Base-by-base conservation (phyloP, 306 rosid genomes). In the Ormosia semicastrata region DNA sequence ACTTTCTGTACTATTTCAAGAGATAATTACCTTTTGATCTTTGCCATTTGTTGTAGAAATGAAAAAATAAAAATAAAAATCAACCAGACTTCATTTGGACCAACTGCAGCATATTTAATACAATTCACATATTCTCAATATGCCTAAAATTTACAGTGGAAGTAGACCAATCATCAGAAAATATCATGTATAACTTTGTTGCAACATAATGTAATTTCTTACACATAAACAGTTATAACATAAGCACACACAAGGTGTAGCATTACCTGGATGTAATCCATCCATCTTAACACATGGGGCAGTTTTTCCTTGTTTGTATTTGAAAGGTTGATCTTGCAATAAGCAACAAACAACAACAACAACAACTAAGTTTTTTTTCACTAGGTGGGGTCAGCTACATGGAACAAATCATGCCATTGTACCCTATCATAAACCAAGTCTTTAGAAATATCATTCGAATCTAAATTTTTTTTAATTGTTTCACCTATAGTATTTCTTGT, bases 211-310 rank as follows among this genome's bases (percentile, higher is more conserved):
- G 41, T 40, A 77, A 33, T 77, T 50, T 59, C 68, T 65, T 1
- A 14, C 36, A 67, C 17, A 47, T 5, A 67, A 78, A 41, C 24
- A 73, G 58, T 12, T 10, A 67, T 13, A 56, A 11, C 70, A 78
- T 11, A 66, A 17, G 40, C 43, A 14, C 18, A 17, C 77, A 44
- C 37, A 70, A 69, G 13, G 8, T 32, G 66, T 3, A 69, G 83
- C 49, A 71, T 73, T 89, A 96, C 98, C 92, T 96, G 98, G 84
- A 93, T 89, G 86, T 89, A 90, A 82, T 90, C 96, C 46, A 83
- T 29, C 98, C 99, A 96, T 91, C 99, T 93, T 81, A 93, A 33
- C 18, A 93, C 78, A 86, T 96, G 94, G 6, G 89, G 90, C 70
- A 93, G 82, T 67, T 89, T 87, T 66, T 89, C 87, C 83, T 80